Evolutionary conservation across 2,329 filamentous ascomycete species (phyloP), one percentile per base, ranked within the genome.

Genomic region (Xylariaceae sp.): DNA sequence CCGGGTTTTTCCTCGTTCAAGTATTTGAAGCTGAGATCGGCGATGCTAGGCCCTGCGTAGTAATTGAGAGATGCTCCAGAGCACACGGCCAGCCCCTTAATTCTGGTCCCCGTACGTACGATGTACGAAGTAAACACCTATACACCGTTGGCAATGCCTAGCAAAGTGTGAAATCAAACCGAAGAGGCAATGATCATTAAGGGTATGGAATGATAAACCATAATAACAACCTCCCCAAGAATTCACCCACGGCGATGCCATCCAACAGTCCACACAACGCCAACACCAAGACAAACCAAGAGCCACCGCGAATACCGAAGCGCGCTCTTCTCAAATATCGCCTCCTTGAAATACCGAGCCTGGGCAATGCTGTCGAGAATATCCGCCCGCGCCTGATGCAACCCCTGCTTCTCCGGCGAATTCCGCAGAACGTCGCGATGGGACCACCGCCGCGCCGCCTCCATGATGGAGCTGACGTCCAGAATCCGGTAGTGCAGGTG

Each of bases 361-460:
- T 99, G 94, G 52, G 81, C 86, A 58, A 99, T 96, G 71, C 92
- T 97, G 75, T 99, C 94, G 56, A 96, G 71, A 54, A 99, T 96
- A 71, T 99, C 94, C 51, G 89, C 84, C 63, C 81, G 84, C 0
- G 94, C 94, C 71, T 92, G 83, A 74, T 99, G 94, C 48, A 85
- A 74, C 36, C 81, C 83, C 67, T 80, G 81, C 76, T 97, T 97
- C 58, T 67, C 71, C 12, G 92, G 92, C 26, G 81, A 84, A 42
- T 76, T 75, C 51, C 75, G 74, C 57, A 88, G 66, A 8, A 88
- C 69, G 7, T 81, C 76, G n/a, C 76, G 69, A 1, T 79, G 77
- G 41, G 84, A 85, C 92, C 94, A 99, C 43, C 92, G 80, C 60
- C 84, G 81, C 16, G 86, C 88, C 19, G 89, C 92, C 75, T 99